Evolutionary conservation across 2,329 filamentous ascomycete species (phyloP).

Genomic region (Calonectria pseudoreteaudii): DNA sequence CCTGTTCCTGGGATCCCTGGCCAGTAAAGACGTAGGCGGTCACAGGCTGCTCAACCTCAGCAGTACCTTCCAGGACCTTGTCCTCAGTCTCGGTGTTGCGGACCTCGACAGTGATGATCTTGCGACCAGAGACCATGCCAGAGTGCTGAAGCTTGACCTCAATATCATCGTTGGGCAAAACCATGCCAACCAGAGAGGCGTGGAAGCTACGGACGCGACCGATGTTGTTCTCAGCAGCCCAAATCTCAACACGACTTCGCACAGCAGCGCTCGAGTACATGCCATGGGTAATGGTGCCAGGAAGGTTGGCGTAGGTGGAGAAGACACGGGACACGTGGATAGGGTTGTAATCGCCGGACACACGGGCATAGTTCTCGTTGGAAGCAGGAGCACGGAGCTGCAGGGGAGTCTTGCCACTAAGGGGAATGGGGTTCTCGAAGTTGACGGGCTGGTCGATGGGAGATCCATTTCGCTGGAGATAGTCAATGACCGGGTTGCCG

Average conservation of each 20-base stretch:
- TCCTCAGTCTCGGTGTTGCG: slow-evolving; percentile 96
- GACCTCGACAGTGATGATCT: slow-evolving; percentile 99
- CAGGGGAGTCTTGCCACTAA: slow-evolving; percentile 91
- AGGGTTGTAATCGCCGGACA: slow-evolving; percentile 98
- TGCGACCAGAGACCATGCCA: slow-evolving; percentile 97
- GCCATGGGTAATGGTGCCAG: slow-evolving; percentile 97
- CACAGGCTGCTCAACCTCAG: slow-evolving; percentile 96
- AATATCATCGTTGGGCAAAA: slow-evolving; percentile 94
- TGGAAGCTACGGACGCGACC: slow-evolving; percentile 98
- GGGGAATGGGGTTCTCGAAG: slow-evolving; percentile 96
- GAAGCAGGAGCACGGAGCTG: slow-evolving; percentile 91
- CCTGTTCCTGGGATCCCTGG: slow-evolving; percentile 98
- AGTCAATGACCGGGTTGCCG: slow-evolving; percentile 97
- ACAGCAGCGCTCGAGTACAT: slow-evolving; percentile 99
- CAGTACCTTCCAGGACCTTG: slow-evolving; percentile 94
- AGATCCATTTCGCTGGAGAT: slow-evolving; percentile 89
- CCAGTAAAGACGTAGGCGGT: slow-evolving; percentile 98
- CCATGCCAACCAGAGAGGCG: slow-evolving; percentile 97
- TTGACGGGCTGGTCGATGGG: slow-evolving; percentile 96
- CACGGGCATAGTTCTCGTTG: slow-evolving; percentile 97
- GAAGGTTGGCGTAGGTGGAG: slow-evolving; percentile 93
- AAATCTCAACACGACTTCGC: slow-evolving; percentile 95
- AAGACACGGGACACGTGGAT: slow-evolving; percentile 99
- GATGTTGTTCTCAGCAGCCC: slow-evolving; percentile 98
- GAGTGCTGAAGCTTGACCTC: slow-evolving; percentile 96